A percentile compares a stretch with the other conserved stretches of the same genome.
phyloP scores from a whole-genome alignment of 805 yeast species.

The Metschnikowia borealis region DNA sequence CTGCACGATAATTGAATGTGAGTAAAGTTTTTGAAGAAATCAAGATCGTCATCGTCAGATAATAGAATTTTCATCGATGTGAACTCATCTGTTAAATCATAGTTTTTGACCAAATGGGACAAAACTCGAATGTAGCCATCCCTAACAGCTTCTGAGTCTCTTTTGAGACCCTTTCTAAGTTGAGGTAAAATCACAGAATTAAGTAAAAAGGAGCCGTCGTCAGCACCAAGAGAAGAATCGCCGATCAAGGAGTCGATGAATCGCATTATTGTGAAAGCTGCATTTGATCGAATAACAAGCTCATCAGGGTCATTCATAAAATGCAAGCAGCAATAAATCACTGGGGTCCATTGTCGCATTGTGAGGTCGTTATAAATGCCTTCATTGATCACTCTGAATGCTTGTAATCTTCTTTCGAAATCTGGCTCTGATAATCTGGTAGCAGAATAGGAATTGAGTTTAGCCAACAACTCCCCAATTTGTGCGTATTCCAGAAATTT shows the following conservation, averaged over 20 bases:
- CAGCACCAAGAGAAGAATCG: constrained; percentile 22
- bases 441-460: constrained; percentile 64
- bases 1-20: constrained; percentile 87
- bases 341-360: constrained; percentile 71
- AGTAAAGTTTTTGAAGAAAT: constrained; percentile 69
- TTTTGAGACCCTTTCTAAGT: constrained; percentile 63
- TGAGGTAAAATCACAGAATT: constrained; percentile 59
- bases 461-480: constrained; percentile 53
- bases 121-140: constrained; percentile 67
- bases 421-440: constrained; percentile 70
- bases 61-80: constrained; percentile 60
- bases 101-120: constrained; percentile 53
- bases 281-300: constrained; percentile 73
- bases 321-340: constrained; percentile 63
- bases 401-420: constrained; percentile 67
- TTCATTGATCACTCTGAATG: constrained; percentile 66
- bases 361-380: constrained; percentile 39
- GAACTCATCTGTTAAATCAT: constrained; percentile 46
- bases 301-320: constrained; percentile 77
- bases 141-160: constrained; percentile 54
- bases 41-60: constrained; percentile 75
- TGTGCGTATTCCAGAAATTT: constrained; percentile 37
- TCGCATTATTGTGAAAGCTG: constrained; percentile 57
- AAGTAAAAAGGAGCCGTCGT: constrained; percentile 38
- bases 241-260: constrained; percentile 56